Base-by-base conservation (phyloP, 768 basidiomycete species). In the Piloderma croceum region DNA sequence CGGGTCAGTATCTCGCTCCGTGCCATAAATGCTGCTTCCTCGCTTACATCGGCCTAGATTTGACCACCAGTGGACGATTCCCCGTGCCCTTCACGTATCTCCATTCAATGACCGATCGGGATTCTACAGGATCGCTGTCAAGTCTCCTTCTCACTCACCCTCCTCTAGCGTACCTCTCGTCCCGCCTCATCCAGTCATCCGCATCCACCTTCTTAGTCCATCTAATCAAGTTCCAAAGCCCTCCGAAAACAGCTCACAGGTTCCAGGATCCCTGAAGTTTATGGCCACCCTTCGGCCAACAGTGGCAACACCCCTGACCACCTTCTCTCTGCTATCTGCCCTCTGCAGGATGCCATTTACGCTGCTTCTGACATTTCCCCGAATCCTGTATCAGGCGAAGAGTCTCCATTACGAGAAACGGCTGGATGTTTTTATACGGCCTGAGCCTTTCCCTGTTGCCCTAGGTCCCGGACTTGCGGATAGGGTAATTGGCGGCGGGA, bases 51-150 rank as follows among this genome's bases (percentile, higher is more conserved):
- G 27, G 18, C 19, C n/a, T 48, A 77, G 77, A 1, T 77, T 71
- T 45, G 67, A 78, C 40, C 71, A 80, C 45, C 72, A 77, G 41
- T 86, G 83, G 79, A 77, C 74, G 1, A 75, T 86, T 39, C 67
- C 64, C 15, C 76, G 82, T 19, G 68, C 74, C 45, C 86, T 86
- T 54, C 82, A 86, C 48, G 83, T 86, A 34, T 86, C 82, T 1
- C 81, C 84, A 0, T 85, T 84, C 68, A 86, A 84, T 54, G 79
- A 83, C 49, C 70, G 82, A 3, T 65, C 70, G 18, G 82, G 83
- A 0, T 80, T 66, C 54, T 86, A 85, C 60, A 71, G 62, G 3
- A 65, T 83, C 12, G 69, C 78, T 32, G 51, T 86, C 17, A 63
- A 63, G 42, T 52, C 63, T 9, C 81, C 82, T 4, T 45, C 70